These are phyloP conservation scores for Pelargonium australe DNA, from an alignment of 441 rosid species.

Conservation along the genomic window DNA sequence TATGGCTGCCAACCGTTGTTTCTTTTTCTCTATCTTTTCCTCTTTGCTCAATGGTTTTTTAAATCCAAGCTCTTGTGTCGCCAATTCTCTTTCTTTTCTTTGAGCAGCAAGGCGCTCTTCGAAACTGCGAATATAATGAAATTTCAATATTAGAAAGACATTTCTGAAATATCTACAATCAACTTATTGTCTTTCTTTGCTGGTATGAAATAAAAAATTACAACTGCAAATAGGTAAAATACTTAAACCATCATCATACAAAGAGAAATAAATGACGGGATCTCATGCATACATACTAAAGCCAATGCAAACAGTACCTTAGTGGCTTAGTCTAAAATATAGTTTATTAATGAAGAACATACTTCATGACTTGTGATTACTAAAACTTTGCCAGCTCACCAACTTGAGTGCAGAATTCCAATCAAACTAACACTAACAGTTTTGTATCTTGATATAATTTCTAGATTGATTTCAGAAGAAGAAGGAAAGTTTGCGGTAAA, in stretches of 20 bases:
- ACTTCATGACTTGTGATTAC: not conserved
- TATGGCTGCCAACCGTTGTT: conserved; percentile 95
- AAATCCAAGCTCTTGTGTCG: conserved; percentile 71
- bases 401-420: not conserved
- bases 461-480: not conserved
- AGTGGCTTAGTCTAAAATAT: not conserved
- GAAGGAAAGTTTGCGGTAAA: not conserved
- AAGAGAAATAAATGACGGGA: conserved; percentile 5
- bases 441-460: no score
- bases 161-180: not conserved
- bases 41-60: conserved; percentile 79
- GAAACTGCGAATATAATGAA: conserved; percentile 45
- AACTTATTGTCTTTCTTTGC: not conserved
- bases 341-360: not conserved
- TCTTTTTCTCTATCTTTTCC: conserved; percentile 91
- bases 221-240: not conserved
- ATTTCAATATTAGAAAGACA: conserved; percentile 11
- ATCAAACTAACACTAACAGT: not conserved
- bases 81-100: conserved; percentile 78
- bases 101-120: conserved; percentile 95
- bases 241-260: conserved; percentile 10
- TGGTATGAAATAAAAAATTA: not conserved
- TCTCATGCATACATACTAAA: not conserved
- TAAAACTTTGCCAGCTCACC: not conserved
- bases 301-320: not conserved